These are phyloP conservation scores for Toxicodendron radicans DNA, from an alignment of 345 rosid genomes.

Conservation along the genomic window DNA sequence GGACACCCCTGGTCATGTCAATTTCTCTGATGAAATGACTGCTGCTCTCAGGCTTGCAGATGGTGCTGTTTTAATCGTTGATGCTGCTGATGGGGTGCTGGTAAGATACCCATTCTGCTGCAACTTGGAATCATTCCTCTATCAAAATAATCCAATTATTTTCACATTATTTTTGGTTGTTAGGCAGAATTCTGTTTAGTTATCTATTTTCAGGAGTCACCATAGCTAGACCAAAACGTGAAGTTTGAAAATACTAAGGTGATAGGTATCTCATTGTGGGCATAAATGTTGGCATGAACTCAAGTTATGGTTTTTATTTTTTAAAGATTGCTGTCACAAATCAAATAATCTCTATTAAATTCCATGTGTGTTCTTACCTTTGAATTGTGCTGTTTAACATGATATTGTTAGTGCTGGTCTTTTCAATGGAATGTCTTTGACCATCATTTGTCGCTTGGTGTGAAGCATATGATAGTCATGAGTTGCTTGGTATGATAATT, in stretches of 20 bases:
- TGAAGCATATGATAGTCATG: background rate
- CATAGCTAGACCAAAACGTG: background rate
- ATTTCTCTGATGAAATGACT: constrained; percentile 81
- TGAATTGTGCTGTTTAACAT: background rate
- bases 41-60: constrained; percentile 90
- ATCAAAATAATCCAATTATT: background rate
- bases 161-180: background rate
- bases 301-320: constrained; percentile 8
- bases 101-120: constrained; percentile 23
- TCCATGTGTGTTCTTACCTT: constrained; percentile 2
- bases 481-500: constrained; percentile 12
- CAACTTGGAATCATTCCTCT: constrained; percentile 4
- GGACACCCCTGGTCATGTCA: constrained; percentile 96
- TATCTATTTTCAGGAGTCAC: constrained; percentile 5
- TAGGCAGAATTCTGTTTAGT: constrained; percentile 8
- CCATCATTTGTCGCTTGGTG: background rate
- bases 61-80: constrained; percentile 94
- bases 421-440: constrained; percentile 3
- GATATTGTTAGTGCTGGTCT: background rate
- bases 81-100: constrained; percentile 95
- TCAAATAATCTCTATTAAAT: background rate
- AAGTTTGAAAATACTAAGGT: background rate
- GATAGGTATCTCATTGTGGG: background rate
- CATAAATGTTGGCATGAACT: background rate
- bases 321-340: background rate